These are phyloP conservation scores for Gossypium armourianum DNA, from an alignment of 441 rosid genomes.

Conservation along the genomic window DNA sequence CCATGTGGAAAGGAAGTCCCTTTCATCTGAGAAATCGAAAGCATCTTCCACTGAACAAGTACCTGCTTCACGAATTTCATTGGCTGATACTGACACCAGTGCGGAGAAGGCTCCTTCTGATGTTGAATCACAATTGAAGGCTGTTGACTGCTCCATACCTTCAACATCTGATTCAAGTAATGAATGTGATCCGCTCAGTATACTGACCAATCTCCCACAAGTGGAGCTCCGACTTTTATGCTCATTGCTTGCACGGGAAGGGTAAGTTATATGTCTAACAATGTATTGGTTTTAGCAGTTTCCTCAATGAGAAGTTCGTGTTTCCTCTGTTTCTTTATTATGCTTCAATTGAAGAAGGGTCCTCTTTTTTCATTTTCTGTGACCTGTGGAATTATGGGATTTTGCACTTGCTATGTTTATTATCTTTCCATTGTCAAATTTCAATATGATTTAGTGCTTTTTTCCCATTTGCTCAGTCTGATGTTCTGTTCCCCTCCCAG, in stretches of 20 bases:
- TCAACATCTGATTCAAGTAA: slow-evolving; percentile 35
- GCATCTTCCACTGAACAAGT: slow-evolving; percentile 38
- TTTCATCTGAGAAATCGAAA: slow-evolving; percentile 38
- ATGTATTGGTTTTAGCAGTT: neutral
- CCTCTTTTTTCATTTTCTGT: slow-evolving; percentile 2
- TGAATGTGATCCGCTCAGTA: slow-evolving; percentile 46
- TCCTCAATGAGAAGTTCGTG: neutral
- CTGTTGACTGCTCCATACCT: slow-evolving; percentile 33
- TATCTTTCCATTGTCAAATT: neutral
- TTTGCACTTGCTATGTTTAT: neutral
- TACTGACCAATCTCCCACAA: slow-evolving; percentile 66
- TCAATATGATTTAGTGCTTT: neutral
- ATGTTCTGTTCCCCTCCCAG: slow-evolving; percentile 32
- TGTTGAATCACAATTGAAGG: slow-evolving; percentile 31
- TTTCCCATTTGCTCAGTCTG: slow-evolving; percentile 10
- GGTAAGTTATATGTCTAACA: slow-evolving; percentile 38
- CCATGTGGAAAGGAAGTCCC: slow-evolving; percentile 55
- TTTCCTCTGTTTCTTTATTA: neutral
- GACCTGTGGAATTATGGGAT: neutral
- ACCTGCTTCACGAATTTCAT: slow-evolving; percentile 30
- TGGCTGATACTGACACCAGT: slow-evolving; percentile 33
- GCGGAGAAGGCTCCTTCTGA: slow-evolving; percentile 33
- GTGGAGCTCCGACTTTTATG: slow-evolving; percentile 76
- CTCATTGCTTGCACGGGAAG: slow-evolving; percentile 91
- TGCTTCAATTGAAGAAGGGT: neutral